phyloP scores from a whole-genome alignment of 2,329 filamentous ascomycete species.

The Hymenoscyphus fructigenus region DNA sequence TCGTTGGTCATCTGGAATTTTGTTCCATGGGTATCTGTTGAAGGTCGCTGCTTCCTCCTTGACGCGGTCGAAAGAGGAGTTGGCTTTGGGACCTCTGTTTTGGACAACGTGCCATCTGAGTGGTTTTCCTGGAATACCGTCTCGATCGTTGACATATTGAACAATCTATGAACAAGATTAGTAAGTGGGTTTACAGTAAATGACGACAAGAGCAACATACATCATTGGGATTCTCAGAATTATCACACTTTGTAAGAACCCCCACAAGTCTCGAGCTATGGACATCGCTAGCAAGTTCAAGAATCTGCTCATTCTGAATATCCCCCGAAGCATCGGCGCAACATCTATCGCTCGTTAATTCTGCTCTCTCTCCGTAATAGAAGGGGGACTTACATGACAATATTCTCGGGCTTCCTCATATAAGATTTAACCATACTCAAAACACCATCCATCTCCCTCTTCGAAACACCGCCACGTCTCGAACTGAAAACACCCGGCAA shows the following conservation, averaged over 20 bases:
- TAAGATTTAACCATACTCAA: constrained; percentile 39
- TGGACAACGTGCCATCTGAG: constrained; percentile 41
- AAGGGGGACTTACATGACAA: constrained; percentile 40
- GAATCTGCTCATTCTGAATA: constrained; percentile 36
- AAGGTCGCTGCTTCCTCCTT: constrained; percentile 36
- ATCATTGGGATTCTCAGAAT: constrained; percentile 21
- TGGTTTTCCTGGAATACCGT: constrained; percentile 24
- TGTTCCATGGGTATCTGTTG: constrained; percentile 32
- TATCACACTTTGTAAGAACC: constrained; percentile 43
- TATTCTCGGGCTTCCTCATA: constrained; percentile 39
- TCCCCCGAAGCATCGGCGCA: constrained; percentile 38
- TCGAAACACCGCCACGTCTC: constrained; percentile 30
- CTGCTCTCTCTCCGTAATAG: background rate
- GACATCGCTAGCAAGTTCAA: constrained; percentile 34
- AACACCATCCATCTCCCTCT: constrained; percentile 35
- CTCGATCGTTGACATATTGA: constrained; percentile 15
- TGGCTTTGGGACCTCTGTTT: constrained; percentile 34
- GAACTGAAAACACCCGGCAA: constrained; percentile 38
- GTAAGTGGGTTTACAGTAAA: background rate
- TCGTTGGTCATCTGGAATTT: constrained; percentile 27
- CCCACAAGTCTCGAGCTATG: constrained; percentile 37
- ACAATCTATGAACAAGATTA: constrained; percentile 14
- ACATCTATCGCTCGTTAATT: constrained; percentile 31
- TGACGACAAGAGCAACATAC: constrained; percentile 16
- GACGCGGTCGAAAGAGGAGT: constrained; percentile 31